Conservation (phyloP, 2,329 filamentous ascomycete genomes). For the Aureobasidium sp. region DNA sequence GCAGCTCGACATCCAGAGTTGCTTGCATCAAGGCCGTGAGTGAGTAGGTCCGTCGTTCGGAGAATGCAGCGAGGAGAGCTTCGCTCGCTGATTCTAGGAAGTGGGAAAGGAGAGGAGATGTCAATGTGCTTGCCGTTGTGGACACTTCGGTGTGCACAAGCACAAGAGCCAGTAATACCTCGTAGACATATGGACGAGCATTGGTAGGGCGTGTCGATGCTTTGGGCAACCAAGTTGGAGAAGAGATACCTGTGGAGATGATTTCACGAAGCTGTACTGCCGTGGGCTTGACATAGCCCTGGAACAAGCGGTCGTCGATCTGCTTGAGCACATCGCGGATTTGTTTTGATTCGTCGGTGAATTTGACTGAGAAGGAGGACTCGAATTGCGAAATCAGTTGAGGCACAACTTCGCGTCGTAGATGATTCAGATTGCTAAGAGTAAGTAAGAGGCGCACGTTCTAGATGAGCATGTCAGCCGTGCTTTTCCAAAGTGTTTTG, state of each 20-base stretch:
- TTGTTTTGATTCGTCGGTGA: constrained; percentile 87
- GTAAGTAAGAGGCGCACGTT: constrained; percentile 81
- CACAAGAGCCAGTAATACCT: constrained; percentile 75
- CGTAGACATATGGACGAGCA: constrained; percentile 84
- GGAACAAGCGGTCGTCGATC: constrained; percentile 85
- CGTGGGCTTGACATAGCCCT: constrained; percentile 78
- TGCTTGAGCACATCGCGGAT: constrained; percentile 85
- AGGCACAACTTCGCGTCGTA: constrained; percentile 76
- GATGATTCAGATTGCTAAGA: constrained; percentile 79
- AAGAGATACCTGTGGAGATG: constrained; percentile 65
- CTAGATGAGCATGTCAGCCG: constrained; percentile 19
- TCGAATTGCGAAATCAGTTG: constrained; percentile 89
- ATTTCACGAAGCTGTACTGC: constrained; percentile 61
- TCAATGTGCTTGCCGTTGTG: constrained; percentile 60
- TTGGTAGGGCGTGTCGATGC: constrained; percentile 52
- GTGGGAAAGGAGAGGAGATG: constrained; percentile 74
- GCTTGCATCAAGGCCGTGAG: constrained; percentile 89
- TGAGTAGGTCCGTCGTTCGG: constrained; percentile 53
- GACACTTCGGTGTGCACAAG: constrained; percentile 69
- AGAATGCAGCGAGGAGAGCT: constrained; percentile 77
- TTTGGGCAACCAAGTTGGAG: constrained; percentile 63
- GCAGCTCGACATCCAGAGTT: constrained; percentile 93
- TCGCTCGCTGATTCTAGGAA: constrained; percentile 74
- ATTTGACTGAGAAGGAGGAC: constrained; percentile 83
- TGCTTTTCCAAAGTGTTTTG: too few relatives aligned